Evolutionary conservation across 441 rosid species (phyloP).

Genomic region (Manihot esculenta): DNA sequence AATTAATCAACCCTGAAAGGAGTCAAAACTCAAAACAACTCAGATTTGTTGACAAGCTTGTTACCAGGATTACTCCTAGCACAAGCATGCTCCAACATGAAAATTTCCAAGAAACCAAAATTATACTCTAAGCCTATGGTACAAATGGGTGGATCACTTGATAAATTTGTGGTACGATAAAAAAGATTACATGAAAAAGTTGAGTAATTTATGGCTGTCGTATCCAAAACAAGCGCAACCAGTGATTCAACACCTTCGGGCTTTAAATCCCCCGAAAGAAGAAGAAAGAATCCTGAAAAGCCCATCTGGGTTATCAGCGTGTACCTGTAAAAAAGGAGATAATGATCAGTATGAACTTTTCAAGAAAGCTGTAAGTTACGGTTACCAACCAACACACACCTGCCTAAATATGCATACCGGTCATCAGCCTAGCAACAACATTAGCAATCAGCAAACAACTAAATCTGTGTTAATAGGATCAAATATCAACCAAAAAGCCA

Average conservation of each 20-base stretch:
- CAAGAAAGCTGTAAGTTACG: not conserved
- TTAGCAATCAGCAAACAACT: not conserved
- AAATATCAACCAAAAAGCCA: not conserved
- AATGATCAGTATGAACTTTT: conserved; percentile 5
- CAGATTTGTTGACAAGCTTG: not conserved
- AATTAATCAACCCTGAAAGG: not conserved
- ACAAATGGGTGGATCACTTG: no score
- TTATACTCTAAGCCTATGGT: no score
- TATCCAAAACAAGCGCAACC: no score
- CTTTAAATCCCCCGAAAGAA: conserved; percentile 58
- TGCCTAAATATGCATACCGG: not conserved
- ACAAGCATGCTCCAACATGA: not conserved
- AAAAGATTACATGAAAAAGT: not conserved
- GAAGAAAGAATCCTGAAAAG: conserved; percentile 85
- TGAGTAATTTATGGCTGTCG: not conserved
- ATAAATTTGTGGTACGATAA: not conserved
- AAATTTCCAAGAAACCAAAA: not conserved
- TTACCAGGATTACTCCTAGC: not conserved
- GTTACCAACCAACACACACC: not conserved
- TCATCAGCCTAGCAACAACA: not conserved
- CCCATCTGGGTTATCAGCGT: conserved; percentile 94
- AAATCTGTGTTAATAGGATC: not conserved
- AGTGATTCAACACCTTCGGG: conserved; percentile 17
- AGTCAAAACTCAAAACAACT: not conserved
- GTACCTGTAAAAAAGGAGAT: conserved; percentile 51